These are phyloP conservation scores for Termitomyces sp. DNA, from an alignment of 768 basidiomycete species.

Conservation along the genomic window DNA sequence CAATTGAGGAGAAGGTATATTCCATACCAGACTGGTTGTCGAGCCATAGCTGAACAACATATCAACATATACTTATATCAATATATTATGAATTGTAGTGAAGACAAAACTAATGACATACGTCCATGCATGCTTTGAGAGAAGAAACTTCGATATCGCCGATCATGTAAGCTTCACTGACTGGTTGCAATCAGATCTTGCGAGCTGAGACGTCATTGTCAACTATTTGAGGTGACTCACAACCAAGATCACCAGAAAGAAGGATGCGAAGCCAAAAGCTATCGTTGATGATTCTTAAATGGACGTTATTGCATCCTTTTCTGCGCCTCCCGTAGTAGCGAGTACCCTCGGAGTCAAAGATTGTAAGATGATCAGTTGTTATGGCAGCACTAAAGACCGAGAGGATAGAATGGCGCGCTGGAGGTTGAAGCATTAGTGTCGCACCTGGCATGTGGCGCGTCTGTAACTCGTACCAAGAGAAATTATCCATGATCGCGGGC, in stretches of 20 bases:
- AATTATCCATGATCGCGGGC: constrained; percentile 46
- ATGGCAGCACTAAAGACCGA: constrained; percentile 58
- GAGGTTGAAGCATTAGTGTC: constrained; percentile 8
- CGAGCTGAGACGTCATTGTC: background rate
- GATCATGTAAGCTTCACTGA: constrained; percentile 76
- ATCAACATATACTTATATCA: background rate
- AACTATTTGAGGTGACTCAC: constrained; percentile 34
- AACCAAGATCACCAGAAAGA: constrained; percentile 65
- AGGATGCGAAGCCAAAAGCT: constrained; percentile 70
- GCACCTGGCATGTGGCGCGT: background rate
- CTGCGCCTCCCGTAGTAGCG: constrained; percentile 55
- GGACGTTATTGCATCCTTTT: constrained; percentile 61
- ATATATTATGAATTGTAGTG: constrained; percentile 3
- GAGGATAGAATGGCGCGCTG: constrained; percentile 61
- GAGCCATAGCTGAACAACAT: constrained; percentile 52
- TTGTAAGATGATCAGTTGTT: constrained; percentile 54
- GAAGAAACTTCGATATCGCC: constrained; percentile 62
- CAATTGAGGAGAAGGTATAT: constrained; percentile 51
- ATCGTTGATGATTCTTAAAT: constrained; percentile 52
- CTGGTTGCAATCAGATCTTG: constrained; percentile 30
- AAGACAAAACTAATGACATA: constrained; percentile 30
- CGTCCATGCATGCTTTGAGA: constrained; percentile 61
- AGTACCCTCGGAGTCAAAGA: constrained; percentile 58
- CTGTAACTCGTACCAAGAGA: constrained; percentile 41
- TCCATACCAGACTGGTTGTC: constrained; percentile 62